A percentile compares a stretch with the other conserved stretches of the same genome.
Conservation (phyloP, 306 rosid genomes). For the Rubus parviflorus region DNA sequence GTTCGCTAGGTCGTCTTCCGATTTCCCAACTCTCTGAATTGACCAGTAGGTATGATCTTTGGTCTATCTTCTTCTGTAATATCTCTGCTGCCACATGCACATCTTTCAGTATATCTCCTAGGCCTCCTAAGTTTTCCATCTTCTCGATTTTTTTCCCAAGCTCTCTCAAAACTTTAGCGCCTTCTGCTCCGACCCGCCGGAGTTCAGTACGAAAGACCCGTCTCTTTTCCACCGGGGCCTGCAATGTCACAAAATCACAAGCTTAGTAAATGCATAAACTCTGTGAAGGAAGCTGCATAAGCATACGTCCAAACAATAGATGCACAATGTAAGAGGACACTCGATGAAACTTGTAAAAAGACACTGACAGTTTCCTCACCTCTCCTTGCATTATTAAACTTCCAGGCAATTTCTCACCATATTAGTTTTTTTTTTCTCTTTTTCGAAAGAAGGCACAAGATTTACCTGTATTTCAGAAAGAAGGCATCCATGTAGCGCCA, state of each 20-base stretch:
- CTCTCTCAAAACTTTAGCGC: constrained; percentile 52
- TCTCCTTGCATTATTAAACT: not conserved
- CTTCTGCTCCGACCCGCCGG: constrained; percentile 56
- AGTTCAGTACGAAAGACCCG: constrained; percentile 47
- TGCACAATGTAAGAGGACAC: not conserved
- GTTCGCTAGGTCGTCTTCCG: constrained; percentile 25
- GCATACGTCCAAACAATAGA: constrained; percentile 2
- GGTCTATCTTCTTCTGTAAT: constrained; percentile 59
- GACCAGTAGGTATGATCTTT: constrained; percentile 52
- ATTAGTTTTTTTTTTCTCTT: not conserved
- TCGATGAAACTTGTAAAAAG: not conserved
- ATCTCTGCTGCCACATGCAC: constrained; percentile 61
- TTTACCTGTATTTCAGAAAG: constrained; percentile 77
- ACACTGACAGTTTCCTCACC: too few relatives aligned
- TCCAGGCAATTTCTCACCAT: not conserved
- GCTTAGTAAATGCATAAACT: not conserved
- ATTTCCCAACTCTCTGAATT: constrained; percentile 58
- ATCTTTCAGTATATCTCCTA: constrained; percentile 36
- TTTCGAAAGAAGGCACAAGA: not conserved
- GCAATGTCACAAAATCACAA: constrained; percentile 2
- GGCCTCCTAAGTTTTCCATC: constrained; percentile 58
- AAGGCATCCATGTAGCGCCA: constrained; percentile 78
- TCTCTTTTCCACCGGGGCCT: constrained; percentile 64
- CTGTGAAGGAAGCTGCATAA: constrained; percentile 4
- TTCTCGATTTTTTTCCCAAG: constrained; percentile 60